Percentiles rank a stretch among this genome's conserved stretches.
phyloP scores from a whole-genome alignment of 495 filamentous ascomycete genomes.

The Amniculicola lignicola region DNA sequence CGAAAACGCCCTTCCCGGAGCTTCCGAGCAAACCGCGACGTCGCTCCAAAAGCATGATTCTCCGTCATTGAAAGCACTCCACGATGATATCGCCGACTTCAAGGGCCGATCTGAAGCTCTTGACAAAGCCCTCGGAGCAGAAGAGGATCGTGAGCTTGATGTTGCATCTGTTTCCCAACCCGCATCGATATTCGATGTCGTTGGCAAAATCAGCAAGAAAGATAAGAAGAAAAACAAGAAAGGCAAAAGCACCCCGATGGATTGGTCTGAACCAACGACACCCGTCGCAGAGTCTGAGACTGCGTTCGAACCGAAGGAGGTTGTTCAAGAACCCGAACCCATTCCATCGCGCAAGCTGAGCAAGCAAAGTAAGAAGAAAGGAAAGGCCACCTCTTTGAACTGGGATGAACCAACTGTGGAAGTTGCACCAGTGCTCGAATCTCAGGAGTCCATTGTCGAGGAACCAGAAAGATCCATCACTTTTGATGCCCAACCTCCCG shows the following conservation, averaged over 20 bases:
- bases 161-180: background rate
- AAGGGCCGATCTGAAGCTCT: slow-evolving; percentile 20
- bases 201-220: slow-evolving; percentile 26
- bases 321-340: background rate
- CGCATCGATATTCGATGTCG: slow-evolving; percentile 19
- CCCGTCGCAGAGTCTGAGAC: slow-evolving; percentile 10
- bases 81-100: slow-evolving; percentile 20
- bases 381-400: background rate
- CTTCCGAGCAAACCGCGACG: too few species aligned
- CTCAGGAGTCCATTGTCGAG: too few species aligned
- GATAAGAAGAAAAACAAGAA: slow-evolving; percentile 32
- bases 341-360: background rate
- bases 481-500: too few species aligned
- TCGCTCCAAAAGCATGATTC: too few species aligned
- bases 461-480: too few species aligned
- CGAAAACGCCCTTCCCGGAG: too few species aligned
- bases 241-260: slow-evolving; percentile 7
- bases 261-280: slow-evolving; percentile 23
- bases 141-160: background rate
- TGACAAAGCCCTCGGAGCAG: background rate
- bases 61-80: slow-evolving; percentile 12
- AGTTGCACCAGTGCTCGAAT: background rate
- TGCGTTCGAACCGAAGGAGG: background rate
- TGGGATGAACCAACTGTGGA: background rate
- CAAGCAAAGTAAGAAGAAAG: slow-evolving; percentile 1